These are phyloP conservation scores for Suhomyces atakaporum DNA, from an alignment of 1,139 yeast genomes.

Conservation along the genomic window DNA sequence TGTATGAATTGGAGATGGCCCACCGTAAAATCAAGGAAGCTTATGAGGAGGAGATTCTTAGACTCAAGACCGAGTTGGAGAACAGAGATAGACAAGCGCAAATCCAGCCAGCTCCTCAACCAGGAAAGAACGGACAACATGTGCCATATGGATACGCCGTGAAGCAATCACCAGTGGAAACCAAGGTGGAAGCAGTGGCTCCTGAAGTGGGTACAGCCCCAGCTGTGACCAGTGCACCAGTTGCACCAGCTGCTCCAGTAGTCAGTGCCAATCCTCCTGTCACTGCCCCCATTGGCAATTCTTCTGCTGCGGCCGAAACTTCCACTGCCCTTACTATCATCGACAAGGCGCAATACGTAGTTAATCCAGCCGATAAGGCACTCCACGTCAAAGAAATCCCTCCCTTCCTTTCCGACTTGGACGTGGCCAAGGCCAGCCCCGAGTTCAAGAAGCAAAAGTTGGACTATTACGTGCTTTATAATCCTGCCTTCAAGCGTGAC, in stretches of 20 bases:
- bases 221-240: too few relatives aligned
- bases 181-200: slow-evolving; percentile 11
- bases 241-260: neutral
- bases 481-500: slow-evolving; percentile 70
- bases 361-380: slow-evolving; percentile 45
- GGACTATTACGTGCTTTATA: slow-evolving; percentile 88
- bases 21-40: slow-evolving; percentile 95
- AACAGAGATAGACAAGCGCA: slow-evolving; percentile 63
- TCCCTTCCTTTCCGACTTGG: slow-evolving; percentile 79
- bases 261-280: too few relatives aligned
- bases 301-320: slow-evolving; percentile 25
- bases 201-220: neutral
- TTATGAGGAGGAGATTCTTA: slow-evolving; percentile 87
- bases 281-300: slow-evolving; percentile 16
- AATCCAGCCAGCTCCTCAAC: slow-evolving; percentile 27
- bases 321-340: slow-evolving; percentile 40
- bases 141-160: slow-evolving; percentile 16
- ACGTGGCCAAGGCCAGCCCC: slow-evolving; percentile 74
- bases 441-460: slow-evolving; percentile 80
- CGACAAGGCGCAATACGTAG: slow-evolving; percentile 47
- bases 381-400: slow-evolving; percentile 76
- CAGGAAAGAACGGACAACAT: slow-evolving; percentile 17
- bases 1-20: slow-evolving; percentile 89
- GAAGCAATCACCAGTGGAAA: slow-evolving; percentile 18
- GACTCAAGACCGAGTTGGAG: slow-evolving; percentile 84